Base-by-base conservation (phyloP, 331 rosid genomes). In the Quercus phellos region DNA sequence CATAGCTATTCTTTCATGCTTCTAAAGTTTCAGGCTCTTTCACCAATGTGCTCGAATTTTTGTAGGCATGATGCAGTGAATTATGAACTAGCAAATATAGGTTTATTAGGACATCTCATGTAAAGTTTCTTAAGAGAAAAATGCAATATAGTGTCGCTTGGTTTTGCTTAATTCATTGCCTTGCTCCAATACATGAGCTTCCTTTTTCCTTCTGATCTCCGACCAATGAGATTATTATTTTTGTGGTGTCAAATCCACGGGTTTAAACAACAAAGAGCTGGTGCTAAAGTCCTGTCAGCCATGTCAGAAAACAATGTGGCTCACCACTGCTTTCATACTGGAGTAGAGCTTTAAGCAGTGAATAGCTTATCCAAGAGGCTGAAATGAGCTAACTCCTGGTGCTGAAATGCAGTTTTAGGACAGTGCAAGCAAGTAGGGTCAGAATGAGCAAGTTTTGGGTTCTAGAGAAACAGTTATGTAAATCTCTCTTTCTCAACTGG, bases 31-130 rank as follows among this genome's bases (percentile, higher is more conserved):
- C 71, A 66, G 85, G 88, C 87, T 84, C 87, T 80, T 46, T 81
- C 78, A 72, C 83, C 92, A 76, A 84, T 86, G 87, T 75, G 97
- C 91, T 86, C 81, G 85, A 92, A 91, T 86, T 94, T 92, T 94
- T 94, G 97, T 92, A 94, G 99, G 94, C 82, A 74, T 78, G 67
- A 70, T 81, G 86, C 84, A 86, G 81, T 77, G 90, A 85, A 84
- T 86, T 92, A 79, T 76, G 68, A 84, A 85, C 85, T 88, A 87
- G 87, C 86, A 89, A 79, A 79, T 86, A 86, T 82, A 86, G 91
- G 85, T 82, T 83, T 68, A 77, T 78, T 84, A 87, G 82, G 85
- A 89, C 76, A 75, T 69, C 70, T 85, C 82, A 32, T 90, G 97
- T 92, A 92, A 92, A 92, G 92, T 80, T 85, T 78, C 85, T 87